phyloP scores from a whole-genome alignment of 345 rosid species.

The Linum trigynum region DNA sequence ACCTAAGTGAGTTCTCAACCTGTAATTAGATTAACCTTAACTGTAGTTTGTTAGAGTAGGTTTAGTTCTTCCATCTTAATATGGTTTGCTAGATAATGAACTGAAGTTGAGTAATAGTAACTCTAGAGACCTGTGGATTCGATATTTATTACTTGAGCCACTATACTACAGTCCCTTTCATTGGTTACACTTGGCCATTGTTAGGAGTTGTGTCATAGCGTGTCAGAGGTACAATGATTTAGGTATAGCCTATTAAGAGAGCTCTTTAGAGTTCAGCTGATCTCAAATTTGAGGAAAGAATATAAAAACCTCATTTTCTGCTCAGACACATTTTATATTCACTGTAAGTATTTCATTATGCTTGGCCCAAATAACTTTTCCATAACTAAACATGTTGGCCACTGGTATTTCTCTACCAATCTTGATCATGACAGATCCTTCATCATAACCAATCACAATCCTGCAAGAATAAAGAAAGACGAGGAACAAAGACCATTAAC shows the following conservation, averaged over 20 bases:
- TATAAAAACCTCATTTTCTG: conserved; percentile 71
- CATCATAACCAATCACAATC: conserved; percentile 96
- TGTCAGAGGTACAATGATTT: not conserved
- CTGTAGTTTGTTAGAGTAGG: too few species aligned
- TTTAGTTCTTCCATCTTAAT: too few species aligned
- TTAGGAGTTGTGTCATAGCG: too few species aligned
- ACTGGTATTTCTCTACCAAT: conserved; percentile 96
- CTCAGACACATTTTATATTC: conserved; percentile 89
- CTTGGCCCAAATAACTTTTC: conserved; percentile 99
- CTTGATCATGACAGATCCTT: conserved; percentile 99
- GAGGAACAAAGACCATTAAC: not conserved
- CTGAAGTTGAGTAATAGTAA: too few species aligned
- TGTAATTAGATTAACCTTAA: too few species aligned
- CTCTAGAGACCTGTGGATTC: too few species aligned
- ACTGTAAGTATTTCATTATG: conserved; percentile 99
- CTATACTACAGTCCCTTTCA: too few species aligned
- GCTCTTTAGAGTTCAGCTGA: conserved; percentile 3
- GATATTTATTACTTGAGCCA: too few species aligned
- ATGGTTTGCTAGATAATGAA: too few species aligned
- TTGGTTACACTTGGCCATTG: too few species aligned
- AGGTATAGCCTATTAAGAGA: conserved; percentile 13
- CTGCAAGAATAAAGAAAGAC: conserved; percentile 23
- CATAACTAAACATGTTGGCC: conserved; percentile 97
- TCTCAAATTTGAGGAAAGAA: not conserved
- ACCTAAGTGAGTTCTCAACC: too few species aligned